Evolutionary conservation across 148 eudicot genomes (phyloP).

Genomic region (Pharnaceum exiguum): DNA sequence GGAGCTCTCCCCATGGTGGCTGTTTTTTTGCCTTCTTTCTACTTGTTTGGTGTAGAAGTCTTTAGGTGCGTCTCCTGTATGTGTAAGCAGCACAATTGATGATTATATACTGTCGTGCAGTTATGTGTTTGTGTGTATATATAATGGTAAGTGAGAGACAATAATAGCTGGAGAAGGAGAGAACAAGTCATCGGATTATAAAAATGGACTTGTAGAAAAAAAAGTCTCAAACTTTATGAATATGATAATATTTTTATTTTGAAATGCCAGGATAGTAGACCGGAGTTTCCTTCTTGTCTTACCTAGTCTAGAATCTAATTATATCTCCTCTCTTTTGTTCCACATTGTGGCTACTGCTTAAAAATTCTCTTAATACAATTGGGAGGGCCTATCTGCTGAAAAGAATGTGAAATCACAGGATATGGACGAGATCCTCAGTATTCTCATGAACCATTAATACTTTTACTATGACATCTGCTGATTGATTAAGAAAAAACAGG

Average conservation of each 20-base stretch:
- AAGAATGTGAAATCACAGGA: conserved; percentile 22
- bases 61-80: neutral
- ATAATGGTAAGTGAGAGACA: conserved; percentile 28
- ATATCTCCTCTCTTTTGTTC: conserved; percentile 11
- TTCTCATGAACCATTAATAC: conserved; percentile 13
- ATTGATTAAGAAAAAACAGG: neutral
- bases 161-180: conserved; percentile 66
- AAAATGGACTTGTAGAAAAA: conserved; percentile 30
- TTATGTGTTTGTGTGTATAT: conserved; percentile 14
- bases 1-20: conserved; percentile 54
- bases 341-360: conserved; percentile 23
- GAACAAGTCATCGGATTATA: conserved; percentile 43
- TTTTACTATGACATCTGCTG: neutral
- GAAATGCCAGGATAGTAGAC: conserved; percentile 42
- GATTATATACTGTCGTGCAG: conserved; percentile 17
- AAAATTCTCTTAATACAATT: conserved; percentile 10
- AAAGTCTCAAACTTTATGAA: conserved; percentile 24
- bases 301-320: conserved; percentile 48
- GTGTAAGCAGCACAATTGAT: neutral
- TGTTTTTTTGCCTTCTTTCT: neutral
- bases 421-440: conserved; percentile 8
- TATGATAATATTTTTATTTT: conserved; percentile 32
- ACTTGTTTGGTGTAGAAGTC: conserved; percentile 3
- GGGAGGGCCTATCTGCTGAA: conserved; percentile 20
- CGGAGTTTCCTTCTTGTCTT: conserved; percentile 56